These are phyloP conservation scores for Dioscorea alata DNA, from an alignment of 106 monocot species.

Conservation along the genomic window DNA sequence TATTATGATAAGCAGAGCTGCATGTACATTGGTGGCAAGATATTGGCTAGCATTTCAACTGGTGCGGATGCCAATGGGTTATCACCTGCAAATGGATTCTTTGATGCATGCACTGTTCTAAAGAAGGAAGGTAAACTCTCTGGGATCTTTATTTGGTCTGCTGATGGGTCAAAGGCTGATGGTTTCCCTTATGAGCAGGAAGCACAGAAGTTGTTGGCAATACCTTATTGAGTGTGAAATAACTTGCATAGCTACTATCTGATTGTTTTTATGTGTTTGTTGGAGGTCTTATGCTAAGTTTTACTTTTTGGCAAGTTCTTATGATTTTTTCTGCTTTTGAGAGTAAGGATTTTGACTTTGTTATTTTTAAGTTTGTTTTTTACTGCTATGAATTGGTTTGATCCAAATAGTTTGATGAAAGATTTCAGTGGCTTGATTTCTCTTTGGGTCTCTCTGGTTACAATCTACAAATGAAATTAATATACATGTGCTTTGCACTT, in stretches of 20 bases:
- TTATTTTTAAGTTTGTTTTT: too few species aligned
- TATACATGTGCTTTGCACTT: too few species aligned
- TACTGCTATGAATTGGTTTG: too few species aligned
- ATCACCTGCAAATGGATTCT: slow-evolving; percentile 25
- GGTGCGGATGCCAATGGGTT: slow-evolving; percentile 11
- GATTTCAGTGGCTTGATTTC: too few species aligned
- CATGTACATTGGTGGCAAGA: slow-evolving; percentile 28
- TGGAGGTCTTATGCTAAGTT: neutral
- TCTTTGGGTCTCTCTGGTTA: too few species aligned
- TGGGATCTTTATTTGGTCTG: slow-evolving; percentile 34
- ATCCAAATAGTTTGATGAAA: too few species aligned
- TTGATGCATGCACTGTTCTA: slow-evolving; percentile 17
- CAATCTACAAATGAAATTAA: too few species aligned
- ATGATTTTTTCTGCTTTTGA: neutral
- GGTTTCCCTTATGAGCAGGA: slow-evolving; percentile 8
- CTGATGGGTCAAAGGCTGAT: slow-evolving; percentile 21
- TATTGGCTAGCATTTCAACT: slow-evolving; percentile 23
- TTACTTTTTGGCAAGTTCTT: neutral
- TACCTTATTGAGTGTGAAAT: neutral
- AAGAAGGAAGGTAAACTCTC: slow-evolving; percentile 21
- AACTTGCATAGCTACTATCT: neutral
- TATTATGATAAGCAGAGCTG: slow-evolving; percentile 29
- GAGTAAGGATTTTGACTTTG: too few species aligned
- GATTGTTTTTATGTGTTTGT: neutral
- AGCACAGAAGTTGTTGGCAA: neutral